Evolutionary conservation across 2,329 filamentous ascomycete genomes (phyloP).

Genomic region (Phoma sp.): DNA sequence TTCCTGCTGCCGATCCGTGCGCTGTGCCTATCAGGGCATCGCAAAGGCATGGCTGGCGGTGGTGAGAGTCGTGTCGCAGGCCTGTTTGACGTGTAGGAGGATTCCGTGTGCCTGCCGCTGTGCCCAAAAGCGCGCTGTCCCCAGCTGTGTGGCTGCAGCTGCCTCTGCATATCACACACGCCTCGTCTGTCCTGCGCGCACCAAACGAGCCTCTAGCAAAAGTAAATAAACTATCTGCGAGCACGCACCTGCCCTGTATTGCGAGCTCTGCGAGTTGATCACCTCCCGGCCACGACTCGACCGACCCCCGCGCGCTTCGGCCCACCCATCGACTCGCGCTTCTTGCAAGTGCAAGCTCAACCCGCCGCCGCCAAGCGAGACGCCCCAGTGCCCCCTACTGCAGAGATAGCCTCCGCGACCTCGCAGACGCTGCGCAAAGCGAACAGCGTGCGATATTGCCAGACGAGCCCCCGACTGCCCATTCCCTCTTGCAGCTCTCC

Average conservation of each 20-base stretch:
- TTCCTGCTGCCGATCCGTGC: constrained; percentile 19
- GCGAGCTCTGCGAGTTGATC: neutral
- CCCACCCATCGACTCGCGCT: constrained; percentile 24
- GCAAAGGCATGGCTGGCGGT: constrained; percentile 28
- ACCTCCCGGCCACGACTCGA: constrained; percentile 21
- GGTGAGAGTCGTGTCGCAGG: constrained; percentile 28
- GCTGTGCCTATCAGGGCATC: constrained; percentile 28
- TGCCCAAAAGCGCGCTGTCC: constrained; percentile 21
- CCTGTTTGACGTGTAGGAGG: constrained; percentile 30
- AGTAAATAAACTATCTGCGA: too few relatives aligned
- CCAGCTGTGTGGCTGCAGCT: neutral
- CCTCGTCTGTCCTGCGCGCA: too few relatives aligned
- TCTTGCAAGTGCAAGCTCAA: constrained; percentile 20
- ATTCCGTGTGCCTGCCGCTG: constrained; percentile 29
- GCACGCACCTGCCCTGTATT: neutral
- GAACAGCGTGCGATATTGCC: constrained; percentile 7
- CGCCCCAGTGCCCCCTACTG: constrained; percentile 38
- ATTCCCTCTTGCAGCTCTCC: constrained; percentile 11
- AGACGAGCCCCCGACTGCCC: neutral
- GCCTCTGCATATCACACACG: neutral
- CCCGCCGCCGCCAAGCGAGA: constrained; percentile 41
- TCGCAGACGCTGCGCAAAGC: constrained; percentile 23
- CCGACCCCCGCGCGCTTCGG: constrained; percentile 18
- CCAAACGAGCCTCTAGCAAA: too few relatives aligned
- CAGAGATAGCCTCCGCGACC: constrained; percentile 35